Base-by-base conservation (phyloP, 805 yeast species). In the Ogataea ganodermae region DNA sequence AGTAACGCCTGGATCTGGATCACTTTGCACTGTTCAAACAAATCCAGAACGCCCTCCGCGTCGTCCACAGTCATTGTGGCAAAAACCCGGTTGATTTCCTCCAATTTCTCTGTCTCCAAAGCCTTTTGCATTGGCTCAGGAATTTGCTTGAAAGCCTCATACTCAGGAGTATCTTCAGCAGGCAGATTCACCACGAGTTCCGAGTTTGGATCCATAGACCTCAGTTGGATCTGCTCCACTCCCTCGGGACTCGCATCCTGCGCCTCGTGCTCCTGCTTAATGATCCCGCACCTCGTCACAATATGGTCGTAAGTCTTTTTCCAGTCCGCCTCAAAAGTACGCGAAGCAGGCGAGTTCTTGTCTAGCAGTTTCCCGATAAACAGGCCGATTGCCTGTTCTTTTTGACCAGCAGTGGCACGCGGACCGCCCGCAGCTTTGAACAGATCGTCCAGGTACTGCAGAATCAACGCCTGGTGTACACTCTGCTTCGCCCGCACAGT, bases 161-260 rank as follows among this genome's bases (percentile, higher is more conserved):
- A 83, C 17, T 65, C 69, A 2, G 76, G 74, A 3, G 76, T 68
- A 3, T 78, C 74, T n/a, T 77, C 78, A 44, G 69, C 68, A 6
- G 97, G 97, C 13, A 88, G 68, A 48, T 74, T 77, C 12, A 92
- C 89, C 40, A 80, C 75, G 36, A 92, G 73, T 65, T 85, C 83
- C 1, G 90, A 80, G 49, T 83, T 76, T 35, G 94, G 96, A 66
- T 92, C 98, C 49, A 91, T 76, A 0, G 96, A 81, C 61, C 87
- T 87, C 62, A 92, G 74, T 69, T 92, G 99, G 55, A 92, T 90
- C 50, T 85, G 82, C 48, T 84, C 92, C 42, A 83, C 92, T n/a
- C 67, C 75, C 38, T 81, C 91, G 10, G 32, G 42, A 32, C 66
- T 71, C 28, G 65, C 77, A 20, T 65, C 71, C 28, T 63, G 75